These are phyloP conservation scores for Colletotrichum acutatum DNA, from an alignment of 2,329 filamentous ascomycete species.

Conservation along the genomic window DNA sequence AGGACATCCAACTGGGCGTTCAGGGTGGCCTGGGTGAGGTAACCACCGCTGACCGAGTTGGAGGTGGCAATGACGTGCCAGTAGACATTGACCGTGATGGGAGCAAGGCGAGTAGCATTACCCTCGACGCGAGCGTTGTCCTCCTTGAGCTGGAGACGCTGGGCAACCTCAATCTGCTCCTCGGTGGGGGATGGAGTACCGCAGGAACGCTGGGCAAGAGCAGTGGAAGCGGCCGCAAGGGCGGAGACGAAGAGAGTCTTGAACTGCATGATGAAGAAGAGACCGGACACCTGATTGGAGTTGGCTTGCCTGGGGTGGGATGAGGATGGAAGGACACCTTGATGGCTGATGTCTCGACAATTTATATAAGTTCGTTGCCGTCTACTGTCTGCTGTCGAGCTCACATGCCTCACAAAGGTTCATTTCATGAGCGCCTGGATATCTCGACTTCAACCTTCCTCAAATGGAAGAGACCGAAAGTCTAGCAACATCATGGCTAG, in stretches of 20 bases:
- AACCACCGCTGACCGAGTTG: constrained; percentile 44
- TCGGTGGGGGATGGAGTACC: constrained; percentile 25
- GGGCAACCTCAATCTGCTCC: constrained; percentile 26
- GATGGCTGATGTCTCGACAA: constrained; percentile 16
- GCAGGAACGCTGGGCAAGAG: constrained; percentile 31
- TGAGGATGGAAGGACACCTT: constrained; percentile 5
- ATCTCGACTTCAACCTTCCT: constrained; percentile 24
- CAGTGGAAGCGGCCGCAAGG: constrained; percentile 28
- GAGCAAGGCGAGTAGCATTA: constrained; percentile 38
- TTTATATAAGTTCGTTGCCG: constrained; percentile 17
- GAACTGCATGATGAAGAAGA: constrained; percentile 26
- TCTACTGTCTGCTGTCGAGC: background rate
- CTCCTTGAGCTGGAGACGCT: constrained; percentile 26
- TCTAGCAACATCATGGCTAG: background rate
- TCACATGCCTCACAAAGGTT: background rate
- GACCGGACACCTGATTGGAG: constrained; percentile 17
- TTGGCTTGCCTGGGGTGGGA: constrained; percentile 18
- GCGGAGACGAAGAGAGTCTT: constrained; percentile 31
- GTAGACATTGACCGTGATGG: constrained; percentile 51
- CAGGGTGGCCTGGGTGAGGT: constrained; percentile 47
- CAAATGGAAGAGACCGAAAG: constrained; percentile 13
- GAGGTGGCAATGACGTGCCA: constrained; percentile 50
- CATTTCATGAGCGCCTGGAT: background rate
- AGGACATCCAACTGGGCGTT: constrained; percentile 54
- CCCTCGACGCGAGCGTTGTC: constrained; percentile 27